Conservation (phyloP, 768 basidiomycete genomes). For the Xerocomellus chrysenteron region DNA sequence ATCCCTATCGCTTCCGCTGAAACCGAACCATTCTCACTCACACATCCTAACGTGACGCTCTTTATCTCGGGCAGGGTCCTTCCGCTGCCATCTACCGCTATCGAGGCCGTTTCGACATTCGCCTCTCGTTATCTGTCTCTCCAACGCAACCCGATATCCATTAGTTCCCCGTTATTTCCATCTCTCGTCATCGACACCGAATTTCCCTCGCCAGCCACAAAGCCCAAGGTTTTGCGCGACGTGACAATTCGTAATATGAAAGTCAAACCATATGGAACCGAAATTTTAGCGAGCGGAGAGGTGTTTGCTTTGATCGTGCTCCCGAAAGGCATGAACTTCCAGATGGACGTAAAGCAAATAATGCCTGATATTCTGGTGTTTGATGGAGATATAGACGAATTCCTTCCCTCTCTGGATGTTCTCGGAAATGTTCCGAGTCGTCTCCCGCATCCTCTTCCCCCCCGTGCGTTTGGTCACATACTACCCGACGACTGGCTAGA, state of each 20-base stretch:
- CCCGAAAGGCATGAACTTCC: constrained; percentile 65
- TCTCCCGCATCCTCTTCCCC: constrained; percentile 66
- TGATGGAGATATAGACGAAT: constrained; percentile 62
- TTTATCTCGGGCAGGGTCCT: constrained; percentile 55
- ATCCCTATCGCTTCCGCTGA: constrained; percentile 55
- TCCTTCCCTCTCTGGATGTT: constrained; percentile 1
- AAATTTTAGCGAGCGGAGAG: constrained; percentile 67
- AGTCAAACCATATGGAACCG: constrained; percentile 47
- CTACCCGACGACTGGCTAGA: constrained; percentile 67
- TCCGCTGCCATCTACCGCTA: constrained; percentile 45
- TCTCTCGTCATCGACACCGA: constrained; percentile 43
- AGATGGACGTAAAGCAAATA: constrained; percentile 60
- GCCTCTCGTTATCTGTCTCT: constrained; percentile 64
- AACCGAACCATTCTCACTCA: constrained; percentile 56
- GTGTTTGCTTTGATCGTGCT: constrained; percentile 66
- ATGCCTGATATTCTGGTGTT: constrained; percentile 77
- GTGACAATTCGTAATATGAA: constrained; percentile 79
- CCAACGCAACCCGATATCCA: constrained; percentile 52
- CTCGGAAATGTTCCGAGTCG: constrained; percentile 41
- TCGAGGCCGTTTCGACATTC: constrained; percentile 53
- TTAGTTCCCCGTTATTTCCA: constrained; percentile 57
- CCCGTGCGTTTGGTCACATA: constrained; percentile 74
- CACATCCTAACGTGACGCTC: constrained; percentile 68
- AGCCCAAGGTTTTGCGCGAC: constrained; percentile 64
- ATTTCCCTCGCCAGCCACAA: constrained; percentile 67